Conservation (phyloP, 257 asterid genomes). For the Penstemon newberryi region DNA sequence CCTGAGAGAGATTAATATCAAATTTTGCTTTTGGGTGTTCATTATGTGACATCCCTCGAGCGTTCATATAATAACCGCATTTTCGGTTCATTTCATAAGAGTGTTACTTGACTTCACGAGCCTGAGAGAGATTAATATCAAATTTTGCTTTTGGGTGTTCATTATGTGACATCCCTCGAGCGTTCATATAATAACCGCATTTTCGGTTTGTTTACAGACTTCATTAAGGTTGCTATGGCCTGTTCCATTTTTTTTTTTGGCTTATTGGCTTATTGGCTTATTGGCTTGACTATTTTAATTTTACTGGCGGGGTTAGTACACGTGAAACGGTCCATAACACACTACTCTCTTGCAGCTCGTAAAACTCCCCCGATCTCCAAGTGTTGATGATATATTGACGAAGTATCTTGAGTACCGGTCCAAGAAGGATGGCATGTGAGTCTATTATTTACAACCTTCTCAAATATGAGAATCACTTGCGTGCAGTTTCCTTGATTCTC, state of each 20-base stretch:
- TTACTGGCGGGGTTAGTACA: neutral
- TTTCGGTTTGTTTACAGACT: slow-evolving; percentile 1
- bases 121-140: neutral
- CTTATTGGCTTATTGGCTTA: slow-evolving; percentile 9
- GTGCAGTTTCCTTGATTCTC: neutral
- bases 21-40: slow-evolving; percentile 17
- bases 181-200: neutral
- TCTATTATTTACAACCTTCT: slow-evolving; percentile 27
- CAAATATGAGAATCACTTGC: slow-evolving; percentile 10
- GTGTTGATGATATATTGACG: slow-evolving; percentile 72
- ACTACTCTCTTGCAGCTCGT: slow-evolving; percentile 70
- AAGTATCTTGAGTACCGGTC: slow-evolving; percentile 78
- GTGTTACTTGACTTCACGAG: neutral
- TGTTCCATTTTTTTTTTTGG: slow-evolving; percentile 5
- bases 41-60: neutral
- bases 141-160: slow-evolving; percentile 19
- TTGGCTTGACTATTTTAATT: slow-evolving; percentile 7
- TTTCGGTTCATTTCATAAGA: neutral
- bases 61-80: neutral
- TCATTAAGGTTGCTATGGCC: slow-evolving; percentile 1
- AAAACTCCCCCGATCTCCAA: slow-evolving; percentile 89
- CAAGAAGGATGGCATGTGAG: slow-evolving; percentile 89
- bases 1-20: neutral
- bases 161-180: neutral
- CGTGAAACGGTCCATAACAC: slow-evolving; percentile 6